phyloP scores from a whole-genome alignment of 2,329 filamentous ascomycete genomes.

The Cordyceps farinosa region DNA sequence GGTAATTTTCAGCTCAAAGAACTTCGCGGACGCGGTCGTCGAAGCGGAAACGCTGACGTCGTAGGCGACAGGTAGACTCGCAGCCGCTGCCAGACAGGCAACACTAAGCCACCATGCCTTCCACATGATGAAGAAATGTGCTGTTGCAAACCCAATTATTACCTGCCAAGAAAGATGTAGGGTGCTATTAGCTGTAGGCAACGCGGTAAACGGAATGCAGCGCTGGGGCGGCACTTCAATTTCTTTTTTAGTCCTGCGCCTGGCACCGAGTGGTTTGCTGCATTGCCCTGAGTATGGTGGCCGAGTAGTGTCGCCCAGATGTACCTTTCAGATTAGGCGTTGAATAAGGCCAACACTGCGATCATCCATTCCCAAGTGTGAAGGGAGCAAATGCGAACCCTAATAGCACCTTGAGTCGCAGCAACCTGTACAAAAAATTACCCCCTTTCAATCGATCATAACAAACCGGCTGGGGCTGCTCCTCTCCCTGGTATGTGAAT shows the following conservation, averaged over 20 bases:
- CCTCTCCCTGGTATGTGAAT: neutral
- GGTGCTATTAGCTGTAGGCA: neutral
- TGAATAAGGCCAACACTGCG: no score
- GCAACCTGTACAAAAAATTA: no score
- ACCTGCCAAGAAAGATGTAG: neutral
- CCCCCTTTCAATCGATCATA: neutral
- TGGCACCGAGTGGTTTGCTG: no score
- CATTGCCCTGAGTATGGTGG: neutral
- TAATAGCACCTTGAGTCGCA: neutral
- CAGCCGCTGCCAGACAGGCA: neutral
- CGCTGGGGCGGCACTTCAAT: neutral
- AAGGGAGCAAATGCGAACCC: neutral
- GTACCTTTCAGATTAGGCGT: neutral
- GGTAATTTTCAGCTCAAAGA: constrained; percentile 32
- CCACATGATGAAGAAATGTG: neutral
- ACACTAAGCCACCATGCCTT: neutral
- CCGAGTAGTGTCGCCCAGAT: neutral
- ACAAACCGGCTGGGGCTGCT: neutral
- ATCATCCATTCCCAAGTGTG: neutral
- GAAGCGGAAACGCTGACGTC: neutral
- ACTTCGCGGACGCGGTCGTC: constrained; percentile 2
- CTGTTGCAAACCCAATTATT: neutral
- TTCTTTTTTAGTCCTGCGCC: no score
- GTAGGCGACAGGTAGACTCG: neutral
- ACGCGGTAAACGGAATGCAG: neutral